Evolutionary conservation across 1,284 basidiomycete genomes (phyloP), one percentile per base, ranked within the genome.

Genomic region (Heterobasidion occidentale): DNA sequence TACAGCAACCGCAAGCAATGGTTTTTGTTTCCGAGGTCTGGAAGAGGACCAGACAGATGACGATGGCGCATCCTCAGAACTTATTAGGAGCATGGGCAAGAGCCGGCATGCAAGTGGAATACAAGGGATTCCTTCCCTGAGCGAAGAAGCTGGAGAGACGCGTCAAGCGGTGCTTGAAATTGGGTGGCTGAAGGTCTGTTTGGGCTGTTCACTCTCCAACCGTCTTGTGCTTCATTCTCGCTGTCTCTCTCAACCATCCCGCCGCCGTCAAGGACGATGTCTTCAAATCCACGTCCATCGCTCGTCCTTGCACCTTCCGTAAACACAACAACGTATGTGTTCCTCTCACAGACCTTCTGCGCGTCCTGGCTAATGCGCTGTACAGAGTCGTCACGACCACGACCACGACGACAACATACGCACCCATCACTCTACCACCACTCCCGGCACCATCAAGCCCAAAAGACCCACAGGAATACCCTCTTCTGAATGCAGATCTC

Each of bases 391-490:
- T 86, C 68, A 94, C 85, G 60, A 93, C 86, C 52, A 94, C 86
- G 19, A 93, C 84, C 7, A 93, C 88, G 6, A 91, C 88, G 1
- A 92, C 90, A 2, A 83, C 85, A 19, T 90, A 92, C 71, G 86
- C 88, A 58, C 90, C 90, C 38, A 90, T 92, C 61, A 83, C 81
- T 52, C 69, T 92, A 15, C 89, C 86, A 33, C 72, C 84, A 44
- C 72, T 89, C 4, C 88, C 86, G 14, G 72, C 80, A 3, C 88
- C 85, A 12, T 71, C 77, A 8, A 79, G 83, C 14, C 86, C 87
- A n/a, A 85, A 85, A 63, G 86, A 91, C 67, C 77, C 84, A 6
- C 90, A 91, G 71, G 74, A 77, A 53, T 92, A 90, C 64, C 89
- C 89, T 8, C 72, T 92, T 36, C 70, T 88, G 33, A 79, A 88